Base-by-base conservation (phyloP, 371 early-diverging fungal genomes). In the Vairimorpha ceranae region DNA sequence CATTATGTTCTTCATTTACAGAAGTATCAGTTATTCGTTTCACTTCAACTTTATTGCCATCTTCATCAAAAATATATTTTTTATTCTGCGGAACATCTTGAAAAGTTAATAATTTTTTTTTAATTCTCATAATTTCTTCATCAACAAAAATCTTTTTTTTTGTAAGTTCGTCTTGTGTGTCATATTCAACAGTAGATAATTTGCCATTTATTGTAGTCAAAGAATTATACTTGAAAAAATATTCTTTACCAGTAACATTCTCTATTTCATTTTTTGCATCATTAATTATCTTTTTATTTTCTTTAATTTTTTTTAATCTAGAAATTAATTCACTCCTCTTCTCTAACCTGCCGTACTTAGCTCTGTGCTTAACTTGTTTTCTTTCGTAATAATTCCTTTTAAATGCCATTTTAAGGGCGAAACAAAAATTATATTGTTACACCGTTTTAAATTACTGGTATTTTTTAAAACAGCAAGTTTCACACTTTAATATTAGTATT, bases 171-270 rank as follows among this genome's bases (percentile, higher is more conserved):
- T 74, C 65, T 65, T 46, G 3, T 35, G 43, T 38, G 0, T 58
- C 45, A 4, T 65, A 52, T n/a, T 58, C 61, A 32, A 51, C 35
- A 51, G 19, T 67, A 29, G 46, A 32, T 17, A 74, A 19, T 35
- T 51, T 65, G 2, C 23, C 15, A 12, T 73, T 68, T 38, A 69
- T 48, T 33, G 46, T 70, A 19, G 54, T 52, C 21, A 77, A 48
- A 25, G 70, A 69, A 52, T 82, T 64, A 51, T 67, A 77, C 54
- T 65, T 66, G 69, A 72, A 76, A 52, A 61, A 58, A 51, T 76
- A 82, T 51, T 82, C 82, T 33, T 79, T 71, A 38, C 75, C 75
- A 46, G 70, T 79, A 35, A 35, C 61, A 30, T 61, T 33, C 25
- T 27, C 52, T n/a, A 75, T 71, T 43, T 75, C 58, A 29, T 74